phyloP scores from a whole-genome alignment of 371 early-diverging fungal genomes.

The Zancudomyces culisetae region DNA sequence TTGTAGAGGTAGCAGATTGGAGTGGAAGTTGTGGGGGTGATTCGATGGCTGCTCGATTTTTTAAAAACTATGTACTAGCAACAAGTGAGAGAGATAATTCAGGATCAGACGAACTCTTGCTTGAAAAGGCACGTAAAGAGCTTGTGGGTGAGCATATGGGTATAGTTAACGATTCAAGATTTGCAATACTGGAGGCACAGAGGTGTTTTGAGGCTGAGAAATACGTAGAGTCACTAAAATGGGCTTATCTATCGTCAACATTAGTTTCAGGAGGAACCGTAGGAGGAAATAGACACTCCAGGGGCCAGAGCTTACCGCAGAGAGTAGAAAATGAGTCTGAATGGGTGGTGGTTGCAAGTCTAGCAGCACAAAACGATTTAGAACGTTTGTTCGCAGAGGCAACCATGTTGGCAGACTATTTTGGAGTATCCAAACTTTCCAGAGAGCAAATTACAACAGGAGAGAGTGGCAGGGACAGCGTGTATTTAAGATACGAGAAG shows the following conservation, averaged over 20 bases:
- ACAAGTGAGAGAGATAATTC: conserved; percentile 13
- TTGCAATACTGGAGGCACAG: neutral
- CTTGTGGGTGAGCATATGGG: neutral
- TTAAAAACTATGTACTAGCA: conserved; percentile 16
- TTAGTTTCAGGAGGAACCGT: too few relatives aligned
- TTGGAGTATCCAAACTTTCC: neutral
- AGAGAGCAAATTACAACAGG: neutral
- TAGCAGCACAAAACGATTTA: neutral
- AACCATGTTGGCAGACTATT: neutral
- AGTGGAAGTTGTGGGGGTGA: conserved; percentile 8
- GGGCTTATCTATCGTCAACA: neutral
- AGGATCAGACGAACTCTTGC: conserved; percentile 2
- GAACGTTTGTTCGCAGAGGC: neutral
- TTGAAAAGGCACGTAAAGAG: conserved; percentile 1
- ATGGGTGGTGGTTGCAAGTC: neutral
- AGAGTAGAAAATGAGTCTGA: neutral
- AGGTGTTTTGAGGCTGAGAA: neutral
- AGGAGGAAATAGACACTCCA: too few relatives aligned
- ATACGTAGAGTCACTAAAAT: neutral
- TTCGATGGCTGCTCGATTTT: conserved; percentile 9
- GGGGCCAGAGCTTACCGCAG: too few relatives aligned
- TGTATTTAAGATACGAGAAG: neutral
- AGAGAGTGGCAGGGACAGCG: neutral
- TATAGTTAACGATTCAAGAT: neutral
- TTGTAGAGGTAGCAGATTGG: conserved; percentile 11